Evolutionary conservation across 192 early-diverging fungal species (phyloP).

Genomic region (Oehlia diaphana): DNA sequence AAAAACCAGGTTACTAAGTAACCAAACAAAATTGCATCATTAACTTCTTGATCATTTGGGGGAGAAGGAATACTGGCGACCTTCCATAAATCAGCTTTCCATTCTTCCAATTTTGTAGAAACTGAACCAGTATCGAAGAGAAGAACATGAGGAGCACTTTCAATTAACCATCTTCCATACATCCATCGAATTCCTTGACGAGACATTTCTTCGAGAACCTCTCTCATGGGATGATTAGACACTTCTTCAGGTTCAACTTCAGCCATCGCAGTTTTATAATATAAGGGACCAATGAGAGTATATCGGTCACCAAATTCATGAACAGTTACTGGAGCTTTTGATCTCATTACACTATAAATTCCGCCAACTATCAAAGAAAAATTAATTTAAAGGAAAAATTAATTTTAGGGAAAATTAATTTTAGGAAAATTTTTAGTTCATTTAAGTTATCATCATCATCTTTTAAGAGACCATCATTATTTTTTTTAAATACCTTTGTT

Average conservation of each 20-base stretch:
- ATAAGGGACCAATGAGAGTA: conserved; percentile 88
- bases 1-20: conserved; percentile 96
- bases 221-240: conserved; percentile 61
- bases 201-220: conserved; percentile 70
- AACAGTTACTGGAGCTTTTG: conserved; percentile 93
- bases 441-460: no score
- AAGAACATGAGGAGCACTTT: conserved; percentile 86
- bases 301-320: conserved; percentile 95
- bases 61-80: conserved; percentile 90
- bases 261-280: conserved; percentile 80
- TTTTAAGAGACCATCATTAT: no score
- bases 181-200: conserved; percentile 75
- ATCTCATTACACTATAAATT: conserved; percentile 98
- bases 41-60: conserved; percentile 88
- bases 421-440: neutral
- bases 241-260: conserved; percentile 88
- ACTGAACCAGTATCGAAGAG: conserved; percentile 85
- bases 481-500: conserved; percentile 76
- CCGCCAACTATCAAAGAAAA: conserved; percentile 74
- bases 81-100: conserved; percentile 96
- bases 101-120: conserved; percentile 81
- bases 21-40: conserved; percentile 93
- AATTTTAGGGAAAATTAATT: neutral
- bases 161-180: conserved; percentile 95
- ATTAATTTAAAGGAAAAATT: neutral